Conservation (phyloP, 129 eudicot species). For the Flaveria bidentis region DNA sequence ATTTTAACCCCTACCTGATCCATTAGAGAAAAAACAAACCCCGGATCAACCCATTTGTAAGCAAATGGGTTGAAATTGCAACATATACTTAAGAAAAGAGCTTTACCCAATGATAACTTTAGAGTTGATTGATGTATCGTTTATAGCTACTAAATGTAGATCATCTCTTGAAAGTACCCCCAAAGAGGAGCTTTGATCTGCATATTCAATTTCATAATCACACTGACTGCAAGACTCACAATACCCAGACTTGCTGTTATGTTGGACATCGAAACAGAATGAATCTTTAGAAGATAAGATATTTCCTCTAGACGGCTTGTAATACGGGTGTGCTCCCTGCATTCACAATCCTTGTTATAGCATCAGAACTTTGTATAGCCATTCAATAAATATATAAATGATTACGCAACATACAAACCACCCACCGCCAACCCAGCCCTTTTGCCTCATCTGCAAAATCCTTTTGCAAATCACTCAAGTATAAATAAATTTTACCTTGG, state of each 20-base stretch:
- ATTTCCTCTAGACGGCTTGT: constrained; percentile 54
- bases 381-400: neutral
- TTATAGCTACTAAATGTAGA: constrained; percentile 48
- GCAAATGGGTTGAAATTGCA: neutral
- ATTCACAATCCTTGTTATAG: constrained; percentile 23
- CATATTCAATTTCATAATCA: constrained; percentile 80
- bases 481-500: constrained; percentile 49
- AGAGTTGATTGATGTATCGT: constrained; percentile 47
- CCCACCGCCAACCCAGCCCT: neutral
- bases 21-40: neutral
- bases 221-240: constrained; percentile 64
- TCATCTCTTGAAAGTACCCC: constrained; percentile 80
- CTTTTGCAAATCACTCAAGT: constrained; percentile 7
- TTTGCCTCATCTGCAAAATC: neutral
- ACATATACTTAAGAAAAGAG: constrained; percentile 12
- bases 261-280: constrained; percentile 59
- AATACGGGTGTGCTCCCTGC: constrained; percentile 83
- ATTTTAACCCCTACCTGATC: neutral
- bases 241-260: constrained; percentile 32
- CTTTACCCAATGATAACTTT: constrained; percentile 67
- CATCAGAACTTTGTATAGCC: neutral
- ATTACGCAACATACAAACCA: neutral
- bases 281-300: constrained; percentile 56
- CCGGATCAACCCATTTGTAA: neutral
- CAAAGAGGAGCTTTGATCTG: constrained; percentile 75